Evolutionary conservation across 257 asterid species (phyloP), one percentile per base, ranked within the genome.

Genomic region (Salvia miltiorrhiza): DNA sequence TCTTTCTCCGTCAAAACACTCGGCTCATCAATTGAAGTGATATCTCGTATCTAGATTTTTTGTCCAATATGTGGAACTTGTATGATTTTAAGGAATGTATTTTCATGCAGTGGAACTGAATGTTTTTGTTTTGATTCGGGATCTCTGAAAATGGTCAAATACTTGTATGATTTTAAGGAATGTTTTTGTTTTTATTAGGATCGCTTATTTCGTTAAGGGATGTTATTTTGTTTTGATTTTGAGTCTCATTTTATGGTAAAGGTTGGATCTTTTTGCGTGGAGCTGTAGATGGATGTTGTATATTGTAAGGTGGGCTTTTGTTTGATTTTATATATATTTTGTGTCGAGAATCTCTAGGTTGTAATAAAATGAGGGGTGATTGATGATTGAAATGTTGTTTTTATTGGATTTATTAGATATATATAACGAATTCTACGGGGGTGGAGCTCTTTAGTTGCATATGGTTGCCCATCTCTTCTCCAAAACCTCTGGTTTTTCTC

Each of bases 401-500:
- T 6, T 14, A 7, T 10, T 53, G 58, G 2, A 4, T 74, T 69
- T 33, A n/a, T 60, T n/a, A 93, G 99, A 96, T 68, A 77, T 78
- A 84, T 59, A 69, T 81, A 6, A 84, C 82, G 61, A 93, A 88
- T 67, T 80, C 90, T 3, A 83, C 91, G 83, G 97, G 96, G 40
- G 87, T 88, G 43, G 80, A 86, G 77, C 83, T 85, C 13, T 88
- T 90, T 66, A 87, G 93, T 56, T 93, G 97, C 84, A 79, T 68
- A 88, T 93, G 68, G 99, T 48, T 90, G 79, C 99, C 97, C 5
- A 60, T 59, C 47, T 79, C 88, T 81, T 81, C 96, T 52, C 96
- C 99, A 13, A 93, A 87, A 77, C 96, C 99, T 68, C 90, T 93
- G 69, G 89, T 93, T 79, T 93, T 90, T 76, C 96, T 93, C 10